These are phyloP conservation scores for Pichia sp. DNA, from an alignment of 1,139 yeast genomes.

Conservation along the genomic window DNA sequence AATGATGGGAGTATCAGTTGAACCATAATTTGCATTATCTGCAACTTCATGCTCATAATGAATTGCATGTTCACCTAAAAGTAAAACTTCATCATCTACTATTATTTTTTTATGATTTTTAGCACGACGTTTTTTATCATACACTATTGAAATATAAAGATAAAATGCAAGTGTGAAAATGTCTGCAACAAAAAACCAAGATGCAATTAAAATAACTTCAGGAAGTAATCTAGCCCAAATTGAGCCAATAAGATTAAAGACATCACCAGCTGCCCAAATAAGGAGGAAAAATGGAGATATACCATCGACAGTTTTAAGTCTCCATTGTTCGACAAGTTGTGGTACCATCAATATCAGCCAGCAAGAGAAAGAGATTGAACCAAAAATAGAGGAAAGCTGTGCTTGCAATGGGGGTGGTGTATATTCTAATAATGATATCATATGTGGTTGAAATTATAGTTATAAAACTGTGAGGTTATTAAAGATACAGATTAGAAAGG, in stretches of 20 bases:
- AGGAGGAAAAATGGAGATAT: constrained; percentile 63
- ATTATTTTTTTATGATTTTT: constrained; percentile 12
- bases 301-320: constrained; percentile 72
- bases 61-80: constrained; percentile 17
- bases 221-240: constrained; percentile 68
- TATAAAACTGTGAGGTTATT: too few relatives aligned
- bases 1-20: neutral
- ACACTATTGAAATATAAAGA: constrained; percentile 45
- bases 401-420: constrained; percentile 27
- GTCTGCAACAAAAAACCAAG: constrained; percentile 74
- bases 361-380: constrained; percentile 64
- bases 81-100: constrained; percentile 20
- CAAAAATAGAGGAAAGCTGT: constrained; percentile 56
- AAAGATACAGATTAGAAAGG: too few relatives aligned
- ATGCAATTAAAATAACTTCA: constrained; percentile 61
- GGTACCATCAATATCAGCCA: constrained; percentile 80
- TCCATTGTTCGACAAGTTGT: constrained; percentile 78
- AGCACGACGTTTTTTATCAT: constrained; percentile 25
- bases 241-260: constrained; percentile 62
- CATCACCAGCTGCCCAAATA: constrained; percentile 71
- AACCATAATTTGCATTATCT: neutral
- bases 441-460: too few relatives aligned
- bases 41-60: constrained; percentile 9
- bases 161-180: constrained; percentile 55
- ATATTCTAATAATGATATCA: neutral